Evolutionary conservation across 768 basidiomycete species (phyloP), one percentile per base, ranked within the genome.

Genomic region (Tulasnella sp.): DNA sequence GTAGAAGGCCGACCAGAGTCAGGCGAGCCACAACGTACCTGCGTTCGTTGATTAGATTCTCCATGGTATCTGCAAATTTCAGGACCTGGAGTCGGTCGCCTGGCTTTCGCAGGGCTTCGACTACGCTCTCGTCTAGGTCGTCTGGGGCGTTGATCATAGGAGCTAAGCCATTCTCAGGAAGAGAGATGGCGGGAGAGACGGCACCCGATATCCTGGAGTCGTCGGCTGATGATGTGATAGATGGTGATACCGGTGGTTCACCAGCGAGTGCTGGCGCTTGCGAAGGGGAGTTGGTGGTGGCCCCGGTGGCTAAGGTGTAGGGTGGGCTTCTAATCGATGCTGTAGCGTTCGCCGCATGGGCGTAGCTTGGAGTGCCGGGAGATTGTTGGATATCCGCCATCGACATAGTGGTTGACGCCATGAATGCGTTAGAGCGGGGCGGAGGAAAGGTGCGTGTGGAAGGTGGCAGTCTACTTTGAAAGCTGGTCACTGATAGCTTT

Each of bases 51-150:
- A 95, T 92, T 81, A 95, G 86, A 71, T 84, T 83, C 84, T 95
- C 93, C 88, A 95, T 92, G 79, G 85, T 86, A 84, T 95, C 94
- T 77, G 92, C 93, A n/a, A 95, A 87, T 85, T 92, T 94, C 80
- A 95, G 85, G 68, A 95, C 93, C 82, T 90, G 95, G 78, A 95
- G 86, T 81, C 93, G 87, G 83, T 95, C 93, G 85, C 95, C 95
- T 19, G 79, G 69, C 86, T 90, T 91, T 83, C 86, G 89, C 79
- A 95, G 91, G 29, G 94, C 93, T 82, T 95, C 93, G 80, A 94
- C 80, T 80, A 95, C 93, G 83, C 91, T 90, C 12, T 88, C 86
- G 85, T 94, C 93, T 79, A 90, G 88, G 78, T 92, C 92, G 58
- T 64, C 58, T 15, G 58, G 31, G 14, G 58, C 58, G 17, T 64